Evolutionary conservation across 495 filamentous ascomycete species (phyloP).

Genomic region (Astrocystis sublimbata): DNA sequence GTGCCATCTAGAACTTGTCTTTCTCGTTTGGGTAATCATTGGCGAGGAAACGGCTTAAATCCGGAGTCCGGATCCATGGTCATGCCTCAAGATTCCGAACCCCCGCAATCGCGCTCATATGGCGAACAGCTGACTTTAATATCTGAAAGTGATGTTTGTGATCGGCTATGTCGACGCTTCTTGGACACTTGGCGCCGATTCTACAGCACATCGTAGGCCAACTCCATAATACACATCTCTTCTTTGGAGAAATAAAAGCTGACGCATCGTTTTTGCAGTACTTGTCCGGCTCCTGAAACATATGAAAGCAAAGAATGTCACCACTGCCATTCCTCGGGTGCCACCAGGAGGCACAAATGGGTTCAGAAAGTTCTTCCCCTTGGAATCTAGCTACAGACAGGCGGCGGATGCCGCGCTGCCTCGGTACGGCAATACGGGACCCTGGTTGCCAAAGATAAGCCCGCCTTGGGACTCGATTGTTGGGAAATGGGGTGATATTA

Average conservation of each 20-base stretch:
- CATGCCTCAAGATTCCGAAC: too few relatives aligned
- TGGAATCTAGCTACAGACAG: slow-evolving; percentile 7
- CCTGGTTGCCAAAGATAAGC: slow-evolving; percentile 57
- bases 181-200: slow-evolving; percentile 63
- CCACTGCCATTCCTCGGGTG: slow-evolving; percentile 8
- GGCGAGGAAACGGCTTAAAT: too few relatives aligned
- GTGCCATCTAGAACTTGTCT: too few relatives aligned
- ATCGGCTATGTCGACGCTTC: slow-evolving; percentile 60
- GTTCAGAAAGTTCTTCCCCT: slow-evolving; percentile 40
- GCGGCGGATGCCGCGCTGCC: not conserved
- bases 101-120: too few relatives aligned
- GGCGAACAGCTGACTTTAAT: too few relatives aligned
- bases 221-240: not conserved
- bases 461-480: slow-evolving; percentile 56
- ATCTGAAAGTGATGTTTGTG: slow-evolving; percentile 51
- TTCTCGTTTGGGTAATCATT: too few relatives aligned
- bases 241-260: not conserved
- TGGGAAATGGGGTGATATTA: slow-evolving; percentile 50
- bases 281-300: slow-evolving; percentile 9
- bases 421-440: slow-evolving; percentile 37
- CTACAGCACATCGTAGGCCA: slow-evolving; percentile 41
- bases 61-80: too few relatives aligned
- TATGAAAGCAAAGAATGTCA: slow-evolving; percentile 22
- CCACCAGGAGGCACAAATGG: slow-evolving; percentile 33
- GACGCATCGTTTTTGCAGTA: not conserved